Base-by-base conservation (phyloP, 257 asterid genomes). In the Przewalskia tangutica region DNA sequence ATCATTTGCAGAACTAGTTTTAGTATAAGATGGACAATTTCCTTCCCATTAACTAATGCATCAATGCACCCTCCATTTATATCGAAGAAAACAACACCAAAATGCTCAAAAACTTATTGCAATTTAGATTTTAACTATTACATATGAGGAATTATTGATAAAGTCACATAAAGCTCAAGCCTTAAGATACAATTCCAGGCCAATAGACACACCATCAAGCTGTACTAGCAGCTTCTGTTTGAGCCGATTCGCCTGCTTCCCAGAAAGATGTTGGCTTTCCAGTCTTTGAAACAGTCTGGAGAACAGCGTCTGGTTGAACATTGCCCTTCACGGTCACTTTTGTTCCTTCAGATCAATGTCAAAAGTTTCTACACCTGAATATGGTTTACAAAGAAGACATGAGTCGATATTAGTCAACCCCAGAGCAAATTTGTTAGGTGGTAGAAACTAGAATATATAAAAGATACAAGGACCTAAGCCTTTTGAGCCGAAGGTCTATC, bases 251-350 rank as follows among this genome's bases (percentile, higher is more conserved):
- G 64, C 63, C 91, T 77, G 86, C 90, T 85, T 91, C 96, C 98
- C 98, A 94, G 91, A 89, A 94, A 76, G 95, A 58, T 82, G 97
- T 91, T 54, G 91, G 91, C 86, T 95, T 94, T 32, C 98, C 98
- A 4, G 98, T 93, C 93, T 95, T 93, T 2, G 94, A 90, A 83
- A 95, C 97, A n/a, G 98, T 92, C 88, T 91, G 92, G 56, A 92
- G 86, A 84, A 95, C 97, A 2, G 94, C 94, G 4, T 95, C 95
- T 2, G 98, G 94, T 87, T 90, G 85, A 75, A 95, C 93, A 73
- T 89, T 91, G 79, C 98, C 97, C 84, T 85, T 92, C 83, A 95
- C 97, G 0, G 98, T 93, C 92, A 93, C 98, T 84, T 95, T 82
- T 95, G 98, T 90, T 90, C 88, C 89, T 95, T 87, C 36, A 92